Evolutionary conservation across 129 eudicot species (phyloP), one percentile per base, ranked within the genome.

Genomic region (Pulicaria dysenterica): DNA sequence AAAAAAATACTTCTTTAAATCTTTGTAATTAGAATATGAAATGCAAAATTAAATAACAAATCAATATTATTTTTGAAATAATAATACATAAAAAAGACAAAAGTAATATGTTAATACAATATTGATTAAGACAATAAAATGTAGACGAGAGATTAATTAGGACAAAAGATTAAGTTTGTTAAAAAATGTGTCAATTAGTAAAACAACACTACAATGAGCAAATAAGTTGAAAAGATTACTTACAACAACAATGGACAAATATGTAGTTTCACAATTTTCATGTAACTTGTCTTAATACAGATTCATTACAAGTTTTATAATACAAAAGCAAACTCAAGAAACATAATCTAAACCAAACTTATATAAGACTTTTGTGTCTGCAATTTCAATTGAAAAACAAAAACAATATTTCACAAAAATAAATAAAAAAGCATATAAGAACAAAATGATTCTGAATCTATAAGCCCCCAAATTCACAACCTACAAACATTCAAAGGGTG

Each of bases 401-500:
- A 19, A 74, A 64, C 47, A 55, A 80, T 55, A 76, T 60, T 24
- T 69, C 80, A 72, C 69, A 74, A 76, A 67, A 54, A 57, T 73
- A 80, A 47, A 69, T 73, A 67, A 69, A 7, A 73, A 67, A 61
- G 3, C 62, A 75, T 63, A 41, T 75, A 83, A 40, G n/a, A 73
- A 56, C 83, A 73, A 80, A 81, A 64, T 34, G 81, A 67, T 65
- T 63, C 37, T 65, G 58, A 55, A 73, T 49, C 69, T 75, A 73
- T 58, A 65, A 65, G 31, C 45, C 72, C 11, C 38, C 72, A 78
- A 40, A 78, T 71, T 74, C 82, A 77, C 72, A 47, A 64, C 73
- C 67, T 53, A 70, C 59, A 63, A 69, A 63, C 59, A 69, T 76
- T 17, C 58, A 60, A 68, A 38, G 41, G 70, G 17, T 57, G 37